A percentile compares a stretch with the other conserved stretches of the same genome.
Evolutionary conservation across 1,284 basidiomycete genomes (phyloP).

Genomic region (Afroboletus lepidellus): DNA sequence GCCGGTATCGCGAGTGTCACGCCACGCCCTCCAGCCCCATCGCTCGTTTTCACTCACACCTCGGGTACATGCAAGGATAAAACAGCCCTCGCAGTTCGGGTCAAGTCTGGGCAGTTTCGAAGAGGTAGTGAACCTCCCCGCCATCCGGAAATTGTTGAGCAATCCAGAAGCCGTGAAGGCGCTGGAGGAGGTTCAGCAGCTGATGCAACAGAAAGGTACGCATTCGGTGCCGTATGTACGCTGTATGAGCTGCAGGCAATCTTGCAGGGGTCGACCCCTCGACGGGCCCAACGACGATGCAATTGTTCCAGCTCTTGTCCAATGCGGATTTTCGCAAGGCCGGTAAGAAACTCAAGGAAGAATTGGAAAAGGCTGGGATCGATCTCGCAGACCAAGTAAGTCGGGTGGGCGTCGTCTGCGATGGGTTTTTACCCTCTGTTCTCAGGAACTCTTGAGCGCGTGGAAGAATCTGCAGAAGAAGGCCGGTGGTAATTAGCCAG

Average conservation of each 20-base stretch:
- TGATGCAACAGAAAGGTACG: slow-evolving; percentile 54
- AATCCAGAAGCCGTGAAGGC: slow-evolving; percentile 51
- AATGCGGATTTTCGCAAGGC: slow-evolving; percentile 52
- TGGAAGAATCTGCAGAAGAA: slow-evolving; percentile 36
- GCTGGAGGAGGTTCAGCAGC: slow-evolving; percentile 42
- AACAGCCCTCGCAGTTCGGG: slow-evolving; percentile 34
- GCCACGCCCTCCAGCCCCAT: slow-evolving; percentile 18
- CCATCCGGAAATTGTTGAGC: slow-evolving; percentile 49
- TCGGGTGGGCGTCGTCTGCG: not conserved
- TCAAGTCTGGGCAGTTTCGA: slow-evolving; percentile 41
- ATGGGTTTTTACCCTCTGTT: not conserved
- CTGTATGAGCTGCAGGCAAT: slow-evolving; percentile 1
- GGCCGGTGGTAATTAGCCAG: slow-evolving; percentile 15
- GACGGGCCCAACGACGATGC: slow-evolving; percentile 47
- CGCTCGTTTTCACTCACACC: slow-evolving; percentile 39
- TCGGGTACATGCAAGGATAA: slow-evolving; percentile 34
- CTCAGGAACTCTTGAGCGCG: slow-evolving; percentile 36
- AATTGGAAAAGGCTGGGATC: slow-evolving; percentile 58
- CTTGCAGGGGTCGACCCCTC: slow-evolving; percentile 47
- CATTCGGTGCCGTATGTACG: not conserved
- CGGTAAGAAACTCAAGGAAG: slow-evolving; percentile 46
- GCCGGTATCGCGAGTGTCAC: slow-evolving; percentile 13
- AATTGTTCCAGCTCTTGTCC: slow-evolving; percentile 52
- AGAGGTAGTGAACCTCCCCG: slow-evolving; percentile 38
- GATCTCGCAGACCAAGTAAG: slow-evolving; percentile 47